Conservation (phyloP, 2,329 filamentous ascomycete species). For the Curvularia spicifera region DNA sequence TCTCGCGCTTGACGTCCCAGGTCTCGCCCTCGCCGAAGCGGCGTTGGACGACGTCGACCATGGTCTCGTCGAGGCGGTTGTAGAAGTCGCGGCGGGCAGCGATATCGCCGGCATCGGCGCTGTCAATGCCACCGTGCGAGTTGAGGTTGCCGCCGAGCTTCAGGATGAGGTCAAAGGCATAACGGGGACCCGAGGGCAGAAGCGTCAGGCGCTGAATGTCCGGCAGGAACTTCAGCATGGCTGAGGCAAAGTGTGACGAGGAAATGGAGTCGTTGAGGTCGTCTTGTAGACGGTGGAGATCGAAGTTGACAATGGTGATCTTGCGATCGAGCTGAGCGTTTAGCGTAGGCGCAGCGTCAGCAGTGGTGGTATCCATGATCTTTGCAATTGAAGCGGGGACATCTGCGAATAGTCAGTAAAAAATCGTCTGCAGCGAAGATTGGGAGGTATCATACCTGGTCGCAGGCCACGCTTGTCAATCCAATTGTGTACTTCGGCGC, state of each 20-base stretch:
- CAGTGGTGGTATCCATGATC: slow-evolving; percentile 59
- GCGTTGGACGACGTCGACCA: slow-evolving; percentile 60
- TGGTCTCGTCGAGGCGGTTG: slow-evolving; percentile 55
- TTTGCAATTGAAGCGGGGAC: slow-evolving; percentile 60
- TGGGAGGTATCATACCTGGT: slow-evolving; percentile 52
- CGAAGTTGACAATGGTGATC: slow-evolving; percentile 64
- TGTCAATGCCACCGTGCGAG: slow-evolving; percentile 60
- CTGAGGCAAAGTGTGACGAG: slow-evolving; percentile 59
- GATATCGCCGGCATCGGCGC: slow-evolving; percentile 56
- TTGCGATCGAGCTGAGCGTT: slow-evolving; percentile 65
- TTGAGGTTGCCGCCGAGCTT: slow-evolving; percentile 64
- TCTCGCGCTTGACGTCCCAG: slow-evolving; percentile 60
- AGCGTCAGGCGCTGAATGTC: slow-evolving; percentile 59
- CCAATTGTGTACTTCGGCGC: slow-evolving; percentile 60
- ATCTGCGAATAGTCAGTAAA: slow-evolving; percentile 47
- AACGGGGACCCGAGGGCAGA: slow-evolving; percentile 56
- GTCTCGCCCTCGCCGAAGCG: slow-evolving; percentile 60
- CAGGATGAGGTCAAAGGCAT: slow-evolving; percentile 61
- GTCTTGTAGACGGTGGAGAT: slow-evolving; percentile 62
- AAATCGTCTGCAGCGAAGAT: background rate
- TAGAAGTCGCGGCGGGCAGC: slow-evolving; percentile 59
- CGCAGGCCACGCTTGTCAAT: slow-evolving; percentile 62
- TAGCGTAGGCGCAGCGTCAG: slow-evolving; percentile 58
- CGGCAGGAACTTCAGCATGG: slow-evolving; percentile 62
- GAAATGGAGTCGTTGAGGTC: slow-evolving; percentile 62